Conservation (phyloP, 78 protist genomes). For the Cavenderia fasciculata region DNA sequence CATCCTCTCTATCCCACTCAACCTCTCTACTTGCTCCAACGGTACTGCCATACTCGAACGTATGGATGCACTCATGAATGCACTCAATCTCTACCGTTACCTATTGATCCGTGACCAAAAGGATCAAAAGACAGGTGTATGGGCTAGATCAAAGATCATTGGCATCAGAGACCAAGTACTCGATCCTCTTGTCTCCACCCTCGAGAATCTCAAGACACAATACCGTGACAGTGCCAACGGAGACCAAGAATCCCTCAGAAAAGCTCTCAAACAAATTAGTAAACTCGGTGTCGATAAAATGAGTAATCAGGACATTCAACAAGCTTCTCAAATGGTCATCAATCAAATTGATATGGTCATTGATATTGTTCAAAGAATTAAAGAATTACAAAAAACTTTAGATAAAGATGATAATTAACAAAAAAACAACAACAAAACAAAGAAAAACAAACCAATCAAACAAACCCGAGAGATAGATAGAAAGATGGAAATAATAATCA, state of each 20-base stretch:
- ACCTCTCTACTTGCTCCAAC: no score
- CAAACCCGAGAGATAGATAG: no score
- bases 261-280: constrained; percentile 30
- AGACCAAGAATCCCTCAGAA: constrained; percentile 33
- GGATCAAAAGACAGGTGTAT: constrained; percentile 19
- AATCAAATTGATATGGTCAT: constrained; percentile 52
- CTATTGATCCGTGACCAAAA: constrained; percentile 41
- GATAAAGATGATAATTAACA: constrained; percentile 7
- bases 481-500: no score
- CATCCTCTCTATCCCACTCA: constrained; percentile 15
- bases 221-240: constrained; percentile 22
- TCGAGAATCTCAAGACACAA: constrained; percentile 7
- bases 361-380: constrained; percentile 40
- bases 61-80: constrained; percentile 70
- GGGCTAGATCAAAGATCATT: constrained; percentile 13
- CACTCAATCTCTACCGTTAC: constrained; percentile 39
- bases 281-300: constrained; percentile 38
- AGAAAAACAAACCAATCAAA: no score
- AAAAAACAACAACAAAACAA: no score
- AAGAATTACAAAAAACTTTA: constrained; percentile 62
- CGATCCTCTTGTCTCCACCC: constrained; percentile 7
- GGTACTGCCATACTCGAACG: constrained; percentile 50
- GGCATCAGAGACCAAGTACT: constrained; percentile 6
- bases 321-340: constrained; percentile 39
- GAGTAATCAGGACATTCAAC: constrained; percentile 25